A percentile compares a stretch with the other conserved stretches of the same genome.
Evolutionary conservation across 495 filamentous ascomycete genomes (phyloP).

Genomic region (Aspergillus olivimuriae): DNA sequence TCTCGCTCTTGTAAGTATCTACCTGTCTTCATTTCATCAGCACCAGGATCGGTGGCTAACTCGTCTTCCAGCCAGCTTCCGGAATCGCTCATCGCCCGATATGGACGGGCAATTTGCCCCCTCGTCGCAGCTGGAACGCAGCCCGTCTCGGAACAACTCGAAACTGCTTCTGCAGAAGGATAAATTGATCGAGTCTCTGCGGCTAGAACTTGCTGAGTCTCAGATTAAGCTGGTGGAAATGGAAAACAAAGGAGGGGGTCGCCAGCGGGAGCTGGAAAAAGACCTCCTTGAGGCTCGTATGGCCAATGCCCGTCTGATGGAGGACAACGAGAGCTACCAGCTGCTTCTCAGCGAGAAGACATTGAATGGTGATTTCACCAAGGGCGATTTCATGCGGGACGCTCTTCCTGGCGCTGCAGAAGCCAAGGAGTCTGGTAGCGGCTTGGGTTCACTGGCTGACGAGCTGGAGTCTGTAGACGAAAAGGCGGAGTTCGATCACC

Average conservation of each 20-base stretch:
- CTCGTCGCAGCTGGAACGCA: slow-evolving; percentile 71
- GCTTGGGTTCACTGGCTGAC: slow-evolving; percentile 69
- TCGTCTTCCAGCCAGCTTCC: slow-evolving; percentile 45
- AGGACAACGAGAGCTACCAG: slow-evolving; percentile 98
- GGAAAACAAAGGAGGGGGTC: slow-evolving; percentile 83
- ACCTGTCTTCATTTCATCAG: not conserved
- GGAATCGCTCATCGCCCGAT: slow-evolving; percentile 39
- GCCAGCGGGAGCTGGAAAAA: slow-evolving; percentile 80
- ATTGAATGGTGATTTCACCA: slow-evolving; percentile 85
- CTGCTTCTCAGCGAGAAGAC: slow-evolving; percentile 89
- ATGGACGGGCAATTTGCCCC: slow-evolving; percentile 78
- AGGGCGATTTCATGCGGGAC: slow-evolving; percentile 71
- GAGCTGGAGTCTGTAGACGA: slow-evolving; percentile 66
- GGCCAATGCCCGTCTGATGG: slow-evolving; percentile 91
- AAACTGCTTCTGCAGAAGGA: slow-evolving; percentile 90
- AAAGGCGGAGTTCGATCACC: slow-evolving; percentile 50
- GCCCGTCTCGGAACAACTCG: slow-evolving; percentile 77
- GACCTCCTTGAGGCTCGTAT: slow-evolving; percentile 83
- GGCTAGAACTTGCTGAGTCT: slow-evolving; percentile 85
- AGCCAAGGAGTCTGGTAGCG: slow-evolving; percentile 30
- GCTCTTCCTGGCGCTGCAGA: slow-evolving; percentile 27
- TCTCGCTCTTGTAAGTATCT: slow-evolving; percentile 63
- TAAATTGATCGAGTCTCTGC: slow-evolving; percentile 85
- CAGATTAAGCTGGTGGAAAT: slow-evolving; percentile 95
- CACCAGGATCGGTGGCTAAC: slow-evolving; percentile 20